Evolutionary conservation across 768 basidiomycete genomes (phyloP), one percentile per base, ranked within the genome.

Genomic region (Boletellus sp.): DNA sequence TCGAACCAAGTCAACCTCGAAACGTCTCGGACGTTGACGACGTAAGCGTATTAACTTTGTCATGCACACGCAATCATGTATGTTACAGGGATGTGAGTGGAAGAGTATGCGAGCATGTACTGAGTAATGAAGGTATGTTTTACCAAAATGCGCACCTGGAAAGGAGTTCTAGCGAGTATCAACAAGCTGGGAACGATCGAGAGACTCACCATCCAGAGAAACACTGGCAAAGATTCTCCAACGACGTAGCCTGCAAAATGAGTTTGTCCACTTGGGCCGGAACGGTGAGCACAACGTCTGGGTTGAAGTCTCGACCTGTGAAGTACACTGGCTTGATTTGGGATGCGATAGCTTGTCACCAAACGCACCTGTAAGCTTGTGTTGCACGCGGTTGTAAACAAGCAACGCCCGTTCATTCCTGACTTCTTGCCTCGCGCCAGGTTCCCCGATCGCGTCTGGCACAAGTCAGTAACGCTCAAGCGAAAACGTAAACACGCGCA

Each of bases 211-310:
- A 95, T 67, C 94, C 94, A 53, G 92, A 90, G 75, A 95, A 96
- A 62, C 92, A 94, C 66, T 95, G 94, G 66, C 93, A 96, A 2
- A 98, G 80, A 66, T 98, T 96, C 68, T 97, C 94, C 38, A 97
- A 68, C 13, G 90, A 86, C 4, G 90, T 96, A 5, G 96, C 92
- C 67, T 98, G 92, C 54, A 85, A 78, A 54, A 99, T 97, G 46
- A 99, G 75, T 66, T 88, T 87, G 62, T 94, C 90, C 12, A 99
- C 96, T 68, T 99, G 96, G 10, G 74, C 79, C 22, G 76, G 71
- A n/a, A 97, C 89, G 9, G 77, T 71, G 41, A 98, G 75, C 1
- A 76, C 73, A 41, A 82, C 71, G 5, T 90, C 84, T 0, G 92
- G 89, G 62, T 95, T 90, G 74, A 98, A 98, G 65, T 99, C 96